Evolutionary conservation across 805 yeast species (phyloP).

Genomic region (Wickerhamomyces tratensis): DNA sequence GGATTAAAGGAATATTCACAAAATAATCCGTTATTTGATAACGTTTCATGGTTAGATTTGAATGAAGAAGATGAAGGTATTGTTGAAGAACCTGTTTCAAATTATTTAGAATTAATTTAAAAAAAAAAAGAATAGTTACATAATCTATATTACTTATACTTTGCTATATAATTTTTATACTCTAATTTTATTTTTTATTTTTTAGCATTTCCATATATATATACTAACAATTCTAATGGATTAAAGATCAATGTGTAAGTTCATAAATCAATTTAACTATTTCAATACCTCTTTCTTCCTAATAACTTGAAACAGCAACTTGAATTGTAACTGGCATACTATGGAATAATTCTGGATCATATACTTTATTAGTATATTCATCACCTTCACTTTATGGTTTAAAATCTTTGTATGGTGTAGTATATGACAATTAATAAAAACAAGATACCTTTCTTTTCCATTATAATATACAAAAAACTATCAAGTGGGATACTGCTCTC

Average conservation of each 20-base stretch:
- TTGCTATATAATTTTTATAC: too few relatives aligned
- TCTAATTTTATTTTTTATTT: too few relatives aligned
- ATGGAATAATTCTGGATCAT: constrained; percentile 28
- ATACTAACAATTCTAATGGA: too few relatives aligned
- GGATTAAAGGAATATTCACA: constrained; percentile 21
- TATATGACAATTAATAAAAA: too few relatives aligned
- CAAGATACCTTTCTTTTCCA: too few relatives aligned
- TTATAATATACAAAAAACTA: too few relatives aligned
- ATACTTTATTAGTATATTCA: constrained; percentile 23
- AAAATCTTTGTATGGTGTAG: constrained; percentile 11
- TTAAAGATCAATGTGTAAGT: too few relatives aligned
- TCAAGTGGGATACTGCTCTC: too few relatives aligned
- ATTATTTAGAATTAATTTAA: constrained; percentile 12
- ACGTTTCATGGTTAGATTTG: constrained; percentile 61
- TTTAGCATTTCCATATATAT: too few relatives aligned
- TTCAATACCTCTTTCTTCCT: neutral
- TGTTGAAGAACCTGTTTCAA: constrained; percentile 30
- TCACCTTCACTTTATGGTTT: constrained; percentile 22
- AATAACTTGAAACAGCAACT: neutral
- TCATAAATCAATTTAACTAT: neutral
- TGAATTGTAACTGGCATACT: neutral
- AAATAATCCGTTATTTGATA: constrained; percentile 22
- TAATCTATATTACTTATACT: too few relatives aligned
- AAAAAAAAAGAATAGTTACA: too few relatives aligned
- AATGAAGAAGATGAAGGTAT: constrained; percentile 56